These are phyloP conservation scores for Pseudogymnoascus sp. DNA, from an alignment of 2,329 filamentous ascomycete species.

Conservation along the genomic window DNA sequence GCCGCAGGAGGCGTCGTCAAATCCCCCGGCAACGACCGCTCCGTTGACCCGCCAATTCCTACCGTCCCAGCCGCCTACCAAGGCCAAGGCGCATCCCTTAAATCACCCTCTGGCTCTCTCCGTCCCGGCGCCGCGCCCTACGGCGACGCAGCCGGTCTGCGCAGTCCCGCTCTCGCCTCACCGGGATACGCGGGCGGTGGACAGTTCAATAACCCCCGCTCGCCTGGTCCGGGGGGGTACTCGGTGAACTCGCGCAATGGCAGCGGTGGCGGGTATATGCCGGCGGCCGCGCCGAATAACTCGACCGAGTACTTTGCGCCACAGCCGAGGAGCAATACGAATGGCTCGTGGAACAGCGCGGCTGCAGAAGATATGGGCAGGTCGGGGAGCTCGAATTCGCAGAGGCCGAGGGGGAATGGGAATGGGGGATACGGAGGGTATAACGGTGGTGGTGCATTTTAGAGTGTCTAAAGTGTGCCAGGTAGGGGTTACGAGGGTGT, in stretches of 20 bases:
- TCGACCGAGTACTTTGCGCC: background rate
- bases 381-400: background rate
- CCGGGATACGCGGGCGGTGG: background rate
- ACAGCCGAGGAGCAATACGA: background rate
- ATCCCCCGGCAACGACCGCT: background rate
- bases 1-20: background rate
- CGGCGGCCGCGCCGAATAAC: background rate
- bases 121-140: background rate
- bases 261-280: background rate
- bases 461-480: background rate
- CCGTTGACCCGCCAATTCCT: background rate
- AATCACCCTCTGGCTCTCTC: background rate
- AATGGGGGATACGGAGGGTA: background rate
- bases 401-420: conserved; percentile 2
- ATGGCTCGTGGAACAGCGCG: background rate
- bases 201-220: background rate
- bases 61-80: background rate
- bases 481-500: background rate
- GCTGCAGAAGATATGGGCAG: background rate
- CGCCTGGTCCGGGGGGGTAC: background rate
- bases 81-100: background rate
- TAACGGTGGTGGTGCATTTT: background rate
- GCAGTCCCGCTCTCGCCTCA: background rate
- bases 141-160: background rate
- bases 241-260: background rate